Base-by-base conservation (phyloP, 2,329 filamentous ascomycete genomes). In the Neofusicoccum umdonicola region DNA sequence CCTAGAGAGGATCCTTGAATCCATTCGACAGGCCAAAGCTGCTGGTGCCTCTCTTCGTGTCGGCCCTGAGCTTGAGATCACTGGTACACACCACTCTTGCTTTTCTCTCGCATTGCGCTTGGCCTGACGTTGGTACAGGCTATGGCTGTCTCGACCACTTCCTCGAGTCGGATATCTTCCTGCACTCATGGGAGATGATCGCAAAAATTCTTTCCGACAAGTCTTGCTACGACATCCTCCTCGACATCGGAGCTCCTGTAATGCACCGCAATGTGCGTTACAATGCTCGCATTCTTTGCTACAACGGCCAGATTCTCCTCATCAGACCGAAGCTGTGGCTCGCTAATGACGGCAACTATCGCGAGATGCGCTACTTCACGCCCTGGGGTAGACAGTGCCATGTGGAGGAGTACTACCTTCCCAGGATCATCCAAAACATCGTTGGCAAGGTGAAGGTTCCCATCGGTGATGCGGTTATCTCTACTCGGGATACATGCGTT, bases 281-380 rank as follows among this genome's bases (percentile, higher is more conserved):
- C 77, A 91, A 72, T 73, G 87, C 85, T 69, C 81, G 90, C 27
- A 80, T 89, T n/a, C 83, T 91, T 67, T 80, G 81, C 66, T 81
- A 87, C 58, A 85, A 93, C 69, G 84, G 86, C 58, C 87, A 88
- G 76, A 88, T 93, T 19, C 77, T 93, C 17, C 80, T 89, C 65
- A 89, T 95, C 65, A 82, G 90, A 11, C 90, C 90, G 0, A 93
- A 92, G 76, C 81, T 91, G 67, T 88, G 82, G 70, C 82, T 93
- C 5, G 89, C 89, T 54, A 89, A 90, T 66, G 88, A 91, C 74
- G 90, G 89, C 1, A 90, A 82, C 69, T 81, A 78, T 62, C 74
- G 80, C 5, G 80, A 82, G 68, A 73, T 72, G 69, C 68, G 73
- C 9, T 71, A 76, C 66, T 77, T 77, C 56, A 75, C 72, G 17